These are phyloP conservation scores for Pythium biforme DNA, from an alignment of 352 stramenopile genomes.

Conservation along the genomic window DNA sequence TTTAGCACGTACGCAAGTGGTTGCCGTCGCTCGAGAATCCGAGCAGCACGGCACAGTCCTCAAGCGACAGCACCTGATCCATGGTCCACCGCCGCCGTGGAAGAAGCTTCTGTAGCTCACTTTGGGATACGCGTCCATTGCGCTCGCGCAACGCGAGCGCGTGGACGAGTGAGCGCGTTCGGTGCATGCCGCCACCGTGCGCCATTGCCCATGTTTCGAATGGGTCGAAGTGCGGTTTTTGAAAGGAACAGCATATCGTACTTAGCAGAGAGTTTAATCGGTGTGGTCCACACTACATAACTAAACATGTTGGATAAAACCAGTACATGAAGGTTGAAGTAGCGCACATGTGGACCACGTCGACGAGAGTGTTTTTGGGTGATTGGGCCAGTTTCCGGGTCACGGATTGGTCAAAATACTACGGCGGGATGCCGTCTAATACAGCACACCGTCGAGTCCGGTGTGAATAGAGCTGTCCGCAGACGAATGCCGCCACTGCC, in stretches of 20 bases:
- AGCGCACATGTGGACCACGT: constrained; percentile 13
- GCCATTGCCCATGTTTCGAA: constrained; percentile 2
- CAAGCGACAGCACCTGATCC: constrained; percentile 36
- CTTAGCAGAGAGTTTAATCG: background rate
- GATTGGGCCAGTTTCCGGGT: background rate
- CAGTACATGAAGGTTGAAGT: constrained; percentile 22
- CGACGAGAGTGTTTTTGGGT: constrained; percentile 21
- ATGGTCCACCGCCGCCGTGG: constrained; percentile 8
- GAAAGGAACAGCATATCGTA: background rate
- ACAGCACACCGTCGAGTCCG: background rate
- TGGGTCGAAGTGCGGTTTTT: background rate
- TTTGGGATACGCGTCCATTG: background rate
- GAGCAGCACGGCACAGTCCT: constrained; percentile 51
- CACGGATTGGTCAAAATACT: constrained; percentile 15
- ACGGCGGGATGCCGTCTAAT: constrained; percentile 4
- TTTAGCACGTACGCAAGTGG: constrained; percentile 43
- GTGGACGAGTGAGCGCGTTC: constrained; percentile 12
- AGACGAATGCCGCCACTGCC: constrained; percentile 2
- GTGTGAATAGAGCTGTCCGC: constrained; percentile 1
- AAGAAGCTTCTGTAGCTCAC: background rate
- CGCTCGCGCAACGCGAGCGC: constrained; percentile 18
- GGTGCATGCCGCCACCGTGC: background rate
- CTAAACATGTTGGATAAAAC: background rate
- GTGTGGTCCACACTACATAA: background rate
- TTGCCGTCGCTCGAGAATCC: constrained; percentile 71